phyloP scores from a whole-genome alignment of 179 eudicot genomes.

The Silene vulgaris region DNA sequence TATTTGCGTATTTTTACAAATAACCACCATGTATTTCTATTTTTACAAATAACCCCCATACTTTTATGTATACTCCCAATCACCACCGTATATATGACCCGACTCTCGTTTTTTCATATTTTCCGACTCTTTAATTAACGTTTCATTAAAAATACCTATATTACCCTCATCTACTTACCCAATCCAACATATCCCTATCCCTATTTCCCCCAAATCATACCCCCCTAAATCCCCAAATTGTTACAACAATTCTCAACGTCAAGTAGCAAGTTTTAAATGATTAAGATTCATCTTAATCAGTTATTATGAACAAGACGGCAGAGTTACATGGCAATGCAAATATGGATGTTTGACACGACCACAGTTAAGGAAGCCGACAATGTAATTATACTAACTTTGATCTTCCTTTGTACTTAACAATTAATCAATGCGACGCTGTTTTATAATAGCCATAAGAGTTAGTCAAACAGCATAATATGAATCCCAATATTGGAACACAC shows the following conservation, averaged over 20 bases:
- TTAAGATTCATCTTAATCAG: not conserved
- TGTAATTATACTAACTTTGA: slow-evolving; percentile 7
- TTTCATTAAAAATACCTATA: no score
- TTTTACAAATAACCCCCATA: no score
- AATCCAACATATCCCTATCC: no score
- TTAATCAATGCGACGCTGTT: not conserved
- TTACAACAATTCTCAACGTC: slow-evolving; percentile 18
- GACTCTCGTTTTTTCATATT: no score
- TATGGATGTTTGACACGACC: slow-evolving; percentile 17
- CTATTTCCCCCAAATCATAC: no score
- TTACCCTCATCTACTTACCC: no score
- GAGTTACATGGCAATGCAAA: slow-evolving; percentile 19
- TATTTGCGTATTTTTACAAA: no score
- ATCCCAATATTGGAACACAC: not conserved
- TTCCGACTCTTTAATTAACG: no score
- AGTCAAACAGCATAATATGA: not conserved
- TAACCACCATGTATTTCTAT: no score
- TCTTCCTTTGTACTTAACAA: slow-evolving; percentile 10
- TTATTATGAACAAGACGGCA: not conserved
- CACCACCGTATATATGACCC: no score
- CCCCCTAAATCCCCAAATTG: no score
- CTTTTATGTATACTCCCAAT: no score
- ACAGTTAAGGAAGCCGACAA: slow-evolving; percentile 4
- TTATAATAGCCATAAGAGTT: slow-evolving; percentile 13
- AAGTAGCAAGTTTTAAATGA: not conserved